phyloP scores from a whole-genome alignment of 2,329 filamentous ascomycete species.

The Neonectria punicea region DNA sequence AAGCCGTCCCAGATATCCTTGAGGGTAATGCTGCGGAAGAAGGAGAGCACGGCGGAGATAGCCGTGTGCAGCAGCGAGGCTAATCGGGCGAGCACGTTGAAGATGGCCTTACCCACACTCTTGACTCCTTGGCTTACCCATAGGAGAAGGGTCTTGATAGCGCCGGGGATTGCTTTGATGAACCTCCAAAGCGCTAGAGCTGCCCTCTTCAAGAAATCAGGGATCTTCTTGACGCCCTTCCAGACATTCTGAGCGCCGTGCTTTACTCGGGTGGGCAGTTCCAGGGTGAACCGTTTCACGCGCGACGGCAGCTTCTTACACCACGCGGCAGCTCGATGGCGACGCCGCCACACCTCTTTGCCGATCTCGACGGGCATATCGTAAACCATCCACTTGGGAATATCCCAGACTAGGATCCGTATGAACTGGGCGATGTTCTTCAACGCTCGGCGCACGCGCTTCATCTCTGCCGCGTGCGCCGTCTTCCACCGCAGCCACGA shows the following conservation, averaged over 20 bases:
- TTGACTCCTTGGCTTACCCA: constrained; percentile 48
- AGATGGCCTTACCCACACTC: constrained; percentile 39
- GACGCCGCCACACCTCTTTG: constrained; percentile 38
- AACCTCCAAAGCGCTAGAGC: constrained; percentile 25
- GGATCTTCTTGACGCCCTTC: constrained; percentile 37
- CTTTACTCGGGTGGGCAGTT: constrained; percentile 26
- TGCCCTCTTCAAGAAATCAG: not conserved
- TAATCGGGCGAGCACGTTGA: constrained; percentile 39
- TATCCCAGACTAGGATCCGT: constrained; percentile 42
- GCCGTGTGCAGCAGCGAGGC: constrained; percentile 51
- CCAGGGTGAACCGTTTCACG: constrained; percentile 34
- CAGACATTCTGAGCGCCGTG: constrained; percentile 23
- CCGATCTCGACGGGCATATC: constrained; percentile 36
- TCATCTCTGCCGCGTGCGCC: constrained; percentile 46
- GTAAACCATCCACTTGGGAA: constrained; percentile 46
- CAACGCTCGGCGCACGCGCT: constrained; percentile 36
- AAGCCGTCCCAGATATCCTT: constrained; percentile 53
- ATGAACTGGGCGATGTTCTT: constrained; percentile 39
- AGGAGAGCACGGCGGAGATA: constrained; percentile 46
- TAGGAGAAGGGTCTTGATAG: constrained; percentile 34
- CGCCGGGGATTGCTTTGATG: constrained; percentile 40
- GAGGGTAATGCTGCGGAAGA: constrained; percentile 51
- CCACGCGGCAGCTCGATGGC: constrained; percentile 45
- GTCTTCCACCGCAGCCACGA: constrained; percentile 51
- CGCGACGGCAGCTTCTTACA: constrained; percentile 44